phyloP scores from a whole-genome alignment of 495 filamentous ascomycete genomes.

The Aspergillus cavernicola region DNA sequence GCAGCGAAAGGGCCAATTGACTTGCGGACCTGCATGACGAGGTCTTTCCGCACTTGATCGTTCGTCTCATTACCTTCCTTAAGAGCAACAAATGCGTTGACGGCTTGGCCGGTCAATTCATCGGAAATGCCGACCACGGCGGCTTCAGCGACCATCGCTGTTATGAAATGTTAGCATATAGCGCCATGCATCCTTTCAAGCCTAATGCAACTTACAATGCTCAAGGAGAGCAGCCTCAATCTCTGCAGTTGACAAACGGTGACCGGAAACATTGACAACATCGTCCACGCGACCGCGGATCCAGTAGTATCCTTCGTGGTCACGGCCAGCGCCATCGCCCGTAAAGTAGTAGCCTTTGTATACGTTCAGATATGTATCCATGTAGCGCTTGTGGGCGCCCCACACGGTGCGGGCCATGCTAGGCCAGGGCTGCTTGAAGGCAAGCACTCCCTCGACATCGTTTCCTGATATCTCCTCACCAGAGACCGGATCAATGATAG shows the following conservation, averaged over 20 bases:
- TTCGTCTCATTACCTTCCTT: slow-evolving; percentile 79
- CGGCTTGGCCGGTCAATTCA: slow-evolving; percentile 92
- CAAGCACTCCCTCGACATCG: slow-evolving; percentile 95
- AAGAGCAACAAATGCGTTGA: slow-evolving; percentile 93
- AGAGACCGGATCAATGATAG: slow-evolving; percentile 95
- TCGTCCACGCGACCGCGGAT: slow-evolving; percentile 98
- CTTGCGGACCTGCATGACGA: slow-evolving; percentile 91
- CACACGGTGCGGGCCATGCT: slow-evolving; percentile 98
- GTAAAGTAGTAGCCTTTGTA: slow-evolving; percentile 99
- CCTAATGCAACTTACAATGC: slow-evolving; percentile 55
- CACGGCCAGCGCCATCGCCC: slow-evolving; percentile 92
- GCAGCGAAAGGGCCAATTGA: slow-evolving; percentile 96
- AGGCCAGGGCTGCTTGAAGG: slow-evolving; percentile 98
- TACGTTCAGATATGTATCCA: slow-evolving; percentile 97
- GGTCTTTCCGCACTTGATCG: slow-evolving; percentile 85
- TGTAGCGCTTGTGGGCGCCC: slow-evolving; percentile 96
- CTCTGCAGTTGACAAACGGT: slow-evolving; percentile 94
- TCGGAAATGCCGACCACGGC: slow-evolving; percentile 93
- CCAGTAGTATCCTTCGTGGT: slow-evolving; percentile 99
- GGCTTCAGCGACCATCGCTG: slow-evolving; percentile 73
- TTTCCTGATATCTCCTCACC: slow-evolving; percentile 93
- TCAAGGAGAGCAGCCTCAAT: slow-evolving; percentile 96
- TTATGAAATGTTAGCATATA: slow-evolving; percentile 13
- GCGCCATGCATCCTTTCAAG: background rate
- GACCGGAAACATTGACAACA: slow-evolving; percentile 95